phyloP scores from a whole-genome alignment of 805 yeast species.

The Saccharomycopsis javanensis region DNA sequence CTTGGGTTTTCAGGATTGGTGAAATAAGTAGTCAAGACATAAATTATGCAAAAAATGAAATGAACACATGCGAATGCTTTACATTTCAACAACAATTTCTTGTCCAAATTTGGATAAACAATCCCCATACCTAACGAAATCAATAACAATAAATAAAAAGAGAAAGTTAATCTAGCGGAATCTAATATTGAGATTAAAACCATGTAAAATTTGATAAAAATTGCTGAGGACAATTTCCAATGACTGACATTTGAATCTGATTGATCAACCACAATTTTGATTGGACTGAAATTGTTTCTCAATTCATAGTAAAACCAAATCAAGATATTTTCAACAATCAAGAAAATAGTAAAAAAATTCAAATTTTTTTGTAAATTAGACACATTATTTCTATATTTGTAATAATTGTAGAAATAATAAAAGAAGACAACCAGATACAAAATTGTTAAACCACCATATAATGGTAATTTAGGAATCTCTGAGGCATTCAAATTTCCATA shows the following conservation, averaged over 20 bases:
- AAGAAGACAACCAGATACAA: conserved; percentile 74
- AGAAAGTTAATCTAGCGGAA: conserved; percentile 73
- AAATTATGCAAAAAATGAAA: conserved; percentile 44
- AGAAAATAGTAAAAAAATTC: conserved; percentile 72
- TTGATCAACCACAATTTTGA: conserved; percentile 1
- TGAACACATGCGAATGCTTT: conserved; percentile 49
- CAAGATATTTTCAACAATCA: conserved; percentile 75
- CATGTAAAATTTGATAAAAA: conserved; percentile 64
- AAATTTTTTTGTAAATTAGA: conserved; percentile 86
- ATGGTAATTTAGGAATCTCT: conserved; percentile 83
- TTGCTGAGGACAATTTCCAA: conserved; percentile 33
- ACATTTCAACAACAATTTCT: conserved; percentile 62
- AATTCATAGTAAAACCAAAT: conserved; percentile 90
- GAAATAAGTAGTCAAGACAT: conserved; percentile 44
- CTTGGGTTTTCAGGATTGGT: conserved; percentile 41
- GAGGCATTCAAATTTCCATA: conserved; percentile 84
- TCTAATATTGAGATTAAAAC: conserved; percentile 70
- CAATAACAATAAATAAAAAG: conserved; percentile 76
- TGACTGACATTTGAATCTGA: conserved; percentile 26
- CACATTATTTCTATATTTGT: conserved; percentile 76
- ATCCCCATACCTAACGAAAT: conserved; percentile 93
- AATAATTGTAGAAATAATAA: conserved; percentile 77
- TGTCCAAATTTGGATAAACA: conserved; percentile 76
- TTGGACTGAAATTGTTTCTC: conserved; percentile 42
- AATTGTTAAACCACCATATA: conserved; percentile 78